These are phyloP conservation scores for Boletus edulis DNA, from an alignment of 768 basidiomycete species.

Conservation along the genomic window DNA sequence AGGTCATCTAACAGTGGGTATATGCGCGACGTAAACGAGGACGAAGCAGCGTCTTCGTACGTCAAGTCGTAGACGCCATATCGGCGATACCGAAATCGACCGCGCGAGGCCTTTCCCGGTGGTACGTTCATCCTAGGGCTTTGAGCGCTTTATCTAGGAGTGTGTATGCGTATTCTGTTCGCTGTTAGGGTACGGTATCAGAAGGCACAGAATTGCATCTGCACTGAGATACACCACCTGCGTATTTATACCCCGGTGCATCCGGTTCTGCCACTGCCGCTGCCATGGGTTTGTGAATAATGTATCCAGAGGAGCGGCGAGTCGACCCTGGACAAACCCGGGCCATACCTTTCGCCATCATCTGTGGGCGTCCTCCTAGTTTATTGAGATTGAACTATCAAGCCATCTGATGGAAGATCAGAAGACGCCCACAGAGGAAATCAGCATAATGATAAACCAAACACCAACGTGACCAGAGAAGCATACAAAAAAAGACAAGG, in stretches of 20 bases:
- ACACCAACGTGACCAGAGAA: neutral
- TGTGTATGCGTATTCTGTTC: neutral
- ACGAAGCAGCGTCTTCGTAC: conserved; percentile 14
- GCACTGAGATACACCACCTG: neutral
- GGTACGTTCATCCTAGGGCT: neutral
- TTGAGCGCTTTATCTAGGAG: neutral
- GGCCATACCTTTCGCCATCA: neutral
- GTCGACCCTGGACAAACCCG: neutral
- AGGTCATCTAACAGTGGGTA: neutral
- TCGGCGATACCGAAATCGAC: conserved; percentile 12
- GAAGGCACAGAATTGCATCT: neutral
- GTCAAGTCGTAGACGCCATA: conserved; percentile 22
- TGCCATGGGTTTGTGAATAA: neutral
- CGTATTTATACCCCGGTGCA: conserved; percentile 11
- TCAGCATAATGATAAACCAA: neutral
- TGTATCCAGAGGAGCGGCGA: neutral
- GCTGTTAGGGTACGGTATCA: neutral
- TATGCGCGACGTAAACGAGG: neutral
- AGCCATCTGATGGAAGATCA: conserved; percentile 1
- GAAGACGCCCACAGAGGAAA: conserved; percentile 9
- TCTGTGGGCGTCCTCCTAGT: conserved; percentile 11
- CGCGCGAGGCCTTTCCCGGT: neutral
- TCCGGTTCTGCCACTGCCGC: conserved; percentile 4
- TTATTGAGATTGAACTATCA: neutral
- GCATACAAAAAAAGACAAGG: neutral